Evolutionary conservation across 2,329 filamentous ascomycete genomes (phyloP), one percentile per base, ranked within the genome.

Genomic region (Chalara sp.): DNA sequence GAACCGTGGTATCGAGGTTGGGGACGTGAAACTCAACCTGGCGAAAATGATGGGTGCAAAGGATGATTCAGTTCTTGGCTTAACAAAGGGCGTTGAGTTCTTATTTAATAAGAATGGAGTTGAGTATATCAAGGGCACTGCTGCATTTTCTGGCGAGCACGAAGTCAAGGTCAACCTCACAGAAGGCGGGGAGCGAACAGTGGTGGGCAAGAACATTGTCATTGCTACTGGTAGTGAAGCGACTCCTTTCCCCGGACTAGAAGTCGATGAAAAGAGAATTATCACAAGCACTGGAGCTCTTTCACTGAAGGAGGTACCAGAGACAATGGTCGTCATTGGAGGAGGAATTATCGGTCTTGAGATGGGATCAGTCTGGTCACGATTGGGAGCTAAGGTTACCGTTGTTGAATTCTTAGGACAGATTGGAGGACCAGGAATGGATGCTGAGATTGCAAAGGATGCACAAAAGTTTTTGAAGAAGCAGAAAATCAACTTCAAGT

Each of bases 71-170:
- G 93, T 99, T 56, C 72, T 76, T 40, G 83, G 90, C 46, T 76
- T 99, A 60, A 99, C 93, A 60, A 97, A 97, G 79, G 93, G 93
- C 70, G 87, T 99, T 59, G 93, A 99, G 73, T 99, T 92, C 70
- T 78, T 99, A 57, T 86, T 99, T 75, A 97, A 97, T 84, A 97
- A 99, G 81, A 99, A 99, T 76, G 89, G 89, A 58, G 93, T 96
- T 60, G 90, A 97, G 69, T 99, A 97, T 73, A 80, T 97, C 75
- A 96, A 96, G 78, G 93, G 93, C 62, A 83, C 89, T 47, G 92
- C 86, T 61, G 79, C 88, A 44, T 95, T 97, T 68, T 79, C 85
- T 64, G 88, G 88, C 69, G 88, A 95, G 73, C 83, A 96, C 74
- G 92, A 93, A 64, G 74, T 99, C 72, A 91, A 89, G 72, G 89